Evolutionary conservation across 2,329 filamentous ascomycete genomes (phyloP).

Genomic region (Fusarium scirpi): DNA sequence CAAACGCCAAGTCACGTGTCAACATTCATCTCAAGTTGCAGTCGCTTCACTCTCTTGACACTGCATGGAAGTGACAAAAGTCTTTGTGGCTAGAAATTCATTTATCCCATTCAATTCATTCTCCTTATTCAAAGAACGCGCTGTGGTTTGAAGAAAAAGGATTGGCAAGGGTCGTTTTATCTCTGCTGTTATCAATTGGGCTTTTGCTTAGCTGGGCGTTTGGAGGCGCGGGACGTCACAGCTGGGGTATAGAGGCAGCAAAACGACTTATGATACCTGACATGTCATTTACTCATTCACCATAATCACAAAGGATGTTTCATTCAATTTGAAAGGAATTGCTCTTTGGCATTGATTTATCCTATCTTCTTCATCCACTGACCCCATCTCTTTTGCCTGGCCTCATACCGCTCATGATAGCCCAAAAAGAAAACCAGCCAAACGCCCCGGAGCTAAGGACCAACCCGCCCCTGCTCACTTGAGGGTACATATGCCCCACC

Average conservation of each 20-base stretch:
- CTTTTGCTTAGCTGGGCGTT: not conserved
- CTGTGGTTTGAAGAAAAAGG: not conserved
- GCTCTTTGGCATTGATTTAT: conserved; percentile 44
- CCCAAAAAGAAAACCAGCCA: conserved; percentile 39
- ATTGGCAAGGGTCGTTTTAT: not conserved
- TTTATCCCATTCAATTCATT: not conserved
- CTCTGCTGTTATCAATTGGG: not conserved
- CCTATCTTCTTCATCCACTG: conserved; percentile 37
- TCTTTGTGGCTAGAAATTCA: not conserved
- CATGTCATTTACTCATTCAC: not conserved
- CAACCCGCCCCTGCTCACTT: conserved; percentile 35
- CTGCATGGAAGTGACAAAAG: not conserved
- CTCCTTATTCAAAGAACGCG: not conserved
- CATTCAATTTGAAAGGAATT: conserved; percentile 33
- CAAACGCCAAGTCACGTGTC: conserved; percentile 25
- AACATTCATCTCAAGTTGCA: not conserved
- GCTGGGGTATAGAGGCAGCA: not conserved
- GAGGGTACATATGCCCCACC: conserved; percentile 42
- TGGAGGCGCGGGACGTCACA: not conserved
- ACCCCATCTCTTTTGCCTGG: conserved; percentile 44
- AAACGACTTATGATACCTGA: not conserved
- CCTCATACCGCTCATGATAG: conserved; percentile 46
- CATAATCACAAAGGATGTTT: too few relatives aligned
- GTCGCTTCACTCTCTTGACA: not conserved
- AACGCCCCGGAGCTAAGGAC: conserved; percentile 45